phyloP scores from a whole-genome alignment of 257 asterid species.

The Asclepias syriaca region DNA sequence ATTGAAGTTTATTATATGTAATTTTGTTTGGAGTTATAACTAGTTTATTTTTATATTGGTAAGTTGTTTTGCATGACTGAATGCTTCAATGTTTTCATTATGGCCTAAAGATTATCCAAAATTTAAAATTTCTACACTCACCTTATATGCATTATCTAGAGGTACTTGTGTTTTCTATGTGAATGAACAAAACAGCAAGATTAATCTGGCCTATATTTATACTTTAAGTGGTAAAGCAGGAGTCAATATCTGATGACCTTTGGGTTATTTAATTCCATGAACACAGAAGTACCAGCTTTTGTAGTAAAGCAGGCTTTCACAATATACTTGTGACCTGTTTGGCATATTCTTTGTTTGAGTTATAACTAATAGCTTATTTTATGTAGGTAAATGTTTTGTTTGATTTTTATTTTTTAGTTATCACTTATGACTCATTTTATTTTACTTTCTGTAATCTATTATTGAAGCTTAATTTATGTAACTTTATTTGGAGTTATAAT shows the following conservation, averaged over 20 bases:
- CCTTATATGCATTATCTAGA: background rate
- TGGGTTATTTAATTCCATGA: background rate
- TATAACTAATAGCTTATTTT: no score
- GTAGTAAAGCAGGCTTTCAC: slow-evolving; percentile 1
- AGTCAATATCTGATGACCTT: background rate
- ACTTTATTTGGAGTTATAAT: no score
- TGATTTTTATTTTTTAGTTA: no score
- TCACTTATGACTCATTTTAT: no score
- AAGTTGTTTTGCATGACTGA: background rate
- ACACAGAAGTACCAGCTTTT: background rate
- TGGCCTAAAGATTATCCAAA: background rate
- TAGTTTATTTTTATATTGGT: no score
- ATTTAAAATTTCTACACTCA: background rate
- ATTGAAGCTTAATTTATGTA: no score
- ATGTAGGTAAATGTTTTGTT: no score
- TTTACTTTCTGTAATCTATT: no score
- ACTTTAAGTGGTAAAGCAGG: background rate
- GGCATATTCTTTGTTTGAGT: background rate
- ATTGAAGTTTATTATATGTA: no score
- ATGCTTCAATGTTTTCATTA: background rate
- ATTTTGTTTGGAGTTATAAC: no score
- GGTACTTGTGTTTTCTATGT: background rate
- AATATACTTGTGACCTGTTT: background rate
- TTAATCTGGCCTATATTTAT: background rate
- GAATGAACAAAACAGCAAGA: background rate